A percentile compares a stretch with the other conserved stretches of the same genome.
Evolutionary conservation across 257 asterid species (phyloP).

Genomic region (Haberlea rhodopensis): DNA sequence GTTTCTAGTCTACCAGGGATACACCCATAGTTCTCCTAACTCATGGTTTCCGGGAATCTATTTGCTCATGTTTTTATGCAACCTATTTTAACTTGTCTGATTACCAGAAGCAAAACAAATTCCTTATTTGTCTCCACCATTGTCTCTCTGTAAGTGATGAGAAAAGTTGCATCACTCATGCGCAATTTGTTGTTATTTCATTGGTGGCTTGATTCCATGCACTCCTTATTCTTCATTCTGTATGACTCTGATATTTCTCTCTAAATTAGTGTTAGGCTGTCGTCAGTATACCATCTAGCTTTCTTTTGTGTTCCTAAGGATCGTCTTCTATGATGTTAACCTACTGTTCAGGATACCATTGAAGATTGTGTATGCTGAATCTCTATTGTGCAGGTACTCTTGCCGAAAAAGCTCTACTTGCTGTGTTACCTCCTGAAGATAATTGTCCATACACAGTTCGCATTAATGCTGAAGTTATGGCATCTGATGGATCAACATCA

Average conservation of each 20-base stretch:
- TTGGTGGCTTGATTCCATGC: not conserved
- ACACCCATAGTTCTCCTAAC: not conserved
- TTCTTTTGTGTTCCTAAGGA: not conserved
- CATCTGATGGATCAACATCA: too few relatives aligned
- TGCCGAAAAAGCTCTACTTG: slow-evolving; percentile 92
- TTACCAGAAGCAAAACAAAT: not conserved
- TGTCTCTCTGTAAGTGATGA: not conserved
- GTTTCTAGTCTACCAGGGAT: not conserved
- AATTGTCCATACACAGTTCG: too few relatives aligned
- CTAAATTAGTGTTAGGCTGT: not conserved
- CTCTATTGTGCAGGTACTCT: slow-evolving; percentile 65
- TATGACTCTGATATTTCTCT: slow-evolving; percentile 1
- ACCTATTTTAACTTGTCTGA: not conserved
- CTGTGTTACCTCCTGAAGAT: too few relatives aligned
- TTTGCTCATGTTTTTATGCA: not conserved
- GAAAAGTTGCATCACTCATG: not conserved
- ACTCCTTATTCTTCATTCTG: not conserved
- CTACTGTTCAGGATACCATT: not conserved
- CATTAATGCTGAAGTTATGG: too few relatives aligned
- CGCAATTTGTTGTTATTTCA: not conserved
- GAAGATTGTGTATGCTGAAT: slow-evolving; percentile 25
- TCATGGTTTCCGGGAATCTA: not conserved
- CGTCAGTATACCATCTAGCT: not conserved
- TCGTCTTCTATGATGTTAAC: not conserved
- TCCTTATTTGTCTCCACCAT: too few relatives aligned